A percentile compares a stretch with the other conserved stretches of the same genome.
These are phyloP conservation scores for Umbelopsis isabellina DNA, from an alignment of 192 early-diverging fungal species.

Conservation along the genomic window DNA sequence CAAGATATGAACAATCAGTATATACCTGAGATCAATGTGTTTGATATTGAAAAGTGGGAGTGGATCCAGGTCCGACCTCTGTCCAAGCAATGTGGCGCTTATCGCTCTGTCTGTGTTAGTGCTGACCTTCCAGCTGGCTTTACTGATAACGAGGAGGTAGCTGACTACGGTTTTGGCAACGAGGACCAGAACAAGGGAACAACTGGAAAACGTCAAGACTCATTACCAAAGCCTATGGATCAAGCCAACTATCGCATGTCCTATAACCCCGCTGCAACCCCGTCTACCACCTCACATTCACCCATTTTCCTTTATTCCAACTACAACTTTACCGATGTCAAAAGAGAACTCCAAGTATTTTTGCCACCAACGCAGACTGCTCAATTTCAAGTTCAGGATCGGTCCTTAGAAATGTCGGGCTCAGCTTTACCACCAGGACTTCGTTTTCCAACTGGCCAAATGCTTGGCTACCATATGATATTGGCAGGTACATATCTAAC, in stretches of 20 bases:
- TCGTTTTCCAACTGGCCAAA: constrained; percentile 74
- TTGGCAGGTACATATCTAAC: constrained; percentile 76
- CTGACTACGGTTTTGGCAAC: not conserved
- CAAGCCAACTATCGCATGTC: constrained; percentile 13
- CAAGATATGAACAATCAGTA: constrained; percentile 80
- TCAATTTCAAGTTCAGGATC: constrained; percentile 63
- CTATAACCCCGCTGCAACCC: not conserved
- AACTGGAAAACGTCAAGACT: constrained; percentile 9
- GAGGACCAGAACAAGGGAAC: not conserved
- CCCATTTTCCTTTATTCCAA: constrained; percentile 80
- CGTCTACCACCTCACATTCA: constrained; percentile 48
- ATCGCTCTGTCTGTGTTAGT: constrained; percentile 74
- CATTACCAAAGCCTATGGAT: not conserved
- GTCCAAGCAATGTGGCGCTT: constrained; percentile 76
- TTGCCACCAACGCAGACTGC: constrained; percentile 49
- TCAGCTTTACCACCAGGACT: constrained; percentile 69
- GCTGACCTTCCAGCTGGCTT: constrained; percentile 19
- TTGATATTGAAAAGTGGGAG: constrained; percentile 67
- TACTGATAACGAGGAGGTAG: not conserved
- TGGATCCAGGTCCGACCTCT: constrained; percentile 72
- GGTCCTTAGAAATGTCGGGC: constrained; percentile 70
- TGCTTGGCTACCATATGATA: constrained; percentile 69
- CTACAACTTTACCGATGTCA: constrained; percentile 80
- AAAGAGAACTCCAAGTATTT: constrained; percentile 74
- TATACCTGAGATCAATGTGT: constrained; percentile 77